phyloP scores from a whole-genome alignment of 1,284 basidiomycete species.

The Wallemia ichthyophaga region DNA sequence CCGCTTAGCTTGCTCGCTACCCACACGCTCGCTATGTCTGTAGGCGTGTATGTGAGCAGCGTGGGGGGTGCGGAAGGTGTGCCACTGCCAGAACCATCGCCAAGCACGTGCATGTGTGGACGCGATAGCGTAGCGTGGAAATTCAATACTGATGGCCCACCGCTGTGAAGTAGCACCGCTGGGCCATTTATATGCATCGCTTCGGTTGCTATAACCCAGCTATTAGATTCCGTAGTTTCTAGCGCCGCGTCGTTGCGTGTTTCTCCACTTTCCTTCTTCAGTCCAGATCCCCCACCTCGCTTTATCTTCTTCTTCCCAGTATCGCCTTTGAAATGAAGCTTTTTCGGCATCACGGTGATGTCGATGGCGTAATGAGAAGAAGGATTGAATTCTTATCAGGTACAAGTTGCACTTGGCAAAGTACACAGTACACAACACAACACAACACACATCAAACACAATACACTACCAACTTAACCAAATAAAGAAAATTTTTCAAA shows the following conservation, averaged over 20 bases:
- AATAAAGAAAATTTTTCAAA: neutral
- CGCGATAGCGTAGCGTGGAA: neutral
- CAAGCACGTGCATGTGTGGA: neutral
- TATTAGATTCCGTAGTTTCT: neutral
- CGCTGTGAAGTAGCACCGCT: neutral
- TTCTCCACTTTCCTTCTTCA: neutral
- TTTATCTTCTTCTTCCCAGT: neutral
- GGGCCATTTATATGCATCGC: neutral
- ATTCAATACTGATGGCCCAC: neutral
- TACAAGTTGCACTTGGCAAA: too few species aligned
- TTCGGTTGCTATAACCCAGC: neutral
- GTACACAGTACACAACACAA: too few species aligned
- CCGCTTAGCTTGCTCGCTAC: constrained; percentile 51
- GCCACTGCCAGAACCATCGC: neutral
- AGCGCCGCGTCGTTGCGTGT: too few species aligned
- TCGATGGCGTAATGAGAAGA: too few species aligned
- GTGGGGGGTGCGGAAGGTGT: constrained; percentile 39
- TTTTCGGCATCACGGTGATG: neutral
- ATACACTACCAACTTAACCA: too few species aligned
- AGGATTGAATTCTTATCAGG: too few species aligned
- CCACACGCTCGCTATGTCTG: constrained; percentile 60
- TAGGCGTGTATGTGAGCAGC: too few species aligned
- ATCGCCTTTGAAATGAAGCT: neutral
- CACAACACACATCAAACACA: too few species aligned
- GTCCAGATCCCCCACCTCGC: neutral